Percentiles rank a stretch among this genome's conserved stretches.
Conservation (phyloP, 208 protist genomes). For the Acanthamoeba lenticulata region DNA sequence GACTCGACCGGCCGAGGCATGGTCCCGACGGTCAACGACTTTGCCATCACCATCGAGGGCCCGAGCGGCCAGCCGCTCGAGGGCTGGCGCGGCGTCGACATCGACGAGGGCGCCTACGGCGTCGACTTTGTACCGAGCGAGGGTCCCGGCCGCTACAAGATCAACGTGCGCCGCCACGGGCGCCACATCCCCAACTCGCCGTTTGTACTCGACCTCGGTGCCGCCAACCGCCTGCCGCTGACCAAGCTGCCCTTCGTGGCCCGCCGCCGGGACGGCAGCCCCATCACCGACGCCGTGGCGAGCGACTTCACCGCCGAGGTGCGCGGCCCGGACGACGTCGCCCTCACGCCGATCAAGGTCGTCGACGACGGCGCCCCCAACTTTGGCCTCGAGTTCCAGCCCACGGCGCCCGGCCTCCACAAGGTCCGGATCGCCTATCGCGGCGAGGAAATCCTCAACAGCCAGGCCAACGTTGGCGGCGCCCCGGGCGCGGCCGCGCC, state of each 20-base stretch:
- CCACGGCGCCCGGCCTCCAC: slow-evolving; percentile 46
- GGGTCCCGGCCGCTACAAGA: slow-evolving; percentile 47
- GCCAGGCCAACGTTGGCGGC: background rate
- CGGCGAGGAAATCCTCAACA: slow-evolving; percentile 65
- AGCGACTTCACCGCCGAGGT: background rate
- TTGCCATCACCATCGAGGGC: slow-evolving; percentile 28
- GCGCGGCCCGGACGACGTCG: background rate
- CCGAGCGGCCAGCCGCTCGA: slow-evolving; percentile 16
- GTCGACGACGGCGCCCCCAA: slow-evolving; percentile 27
- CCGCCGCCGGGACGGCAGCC: slow-evolving; percentile 14
- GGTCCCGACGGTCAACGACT: slow-evolving; percentile 13
- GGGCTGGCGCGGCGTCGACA: background rate
- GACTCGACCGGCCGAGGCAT: background rate
- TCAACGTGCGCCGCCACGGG: background rate
- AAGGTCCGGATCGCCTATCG: slow-evolving; percentile 65
- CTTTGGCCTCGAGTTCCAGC: slow-evolving; percentile 45
- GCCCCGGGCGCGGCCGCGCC: background rate
- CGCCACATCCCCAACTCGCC: slow-evolving; percentile 41
- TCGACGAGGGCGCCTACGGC: slow-evolving; percentile 24
- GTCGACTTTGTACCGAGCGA: slow-evolving; percentile 47
- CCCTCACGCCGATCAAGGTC: background rate
- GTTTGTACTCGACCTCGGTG: slow-evolving; percentile 22
- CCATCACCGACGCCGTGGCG: slow-evolving; percentile 12
- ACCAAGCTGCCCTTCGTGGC: slow-evolving; percentile 45
- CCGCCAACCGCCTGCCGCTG: background rate